Conservation (phyloP, 2,329 filamentous ascomycete genomes). For the Pseudogymnoascus sp. region DNA sequence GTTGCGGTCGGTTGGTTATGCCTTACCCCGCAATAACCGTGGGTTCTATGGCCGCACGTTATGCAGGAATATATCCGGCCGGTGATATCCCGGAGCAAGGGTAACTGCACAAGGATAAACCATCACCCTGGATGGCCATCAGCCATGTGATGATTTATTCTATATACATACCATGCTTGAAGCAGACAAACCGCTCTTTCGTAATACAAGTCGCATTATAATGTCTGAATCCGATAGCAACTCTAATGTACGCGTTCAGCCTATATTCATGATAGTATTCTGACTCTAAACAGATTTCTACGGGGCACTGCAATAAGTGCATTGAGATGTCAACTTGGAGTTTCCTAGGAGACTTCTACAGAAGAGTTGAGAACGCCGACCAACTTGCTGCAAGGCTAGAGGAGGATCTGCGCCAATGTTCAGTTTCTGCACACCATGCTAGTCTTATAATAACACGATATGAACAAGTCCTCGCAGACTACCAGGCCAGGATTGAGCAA, state of each 20-base stretch:
- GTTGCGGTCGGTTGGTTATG: neutral
- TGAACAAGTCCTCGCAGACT: neutral
- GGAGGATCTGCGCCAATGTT: slow-evolving; percentile 11
- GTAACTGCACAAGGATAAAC: neutral
- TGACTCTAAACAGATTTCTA: neutral
- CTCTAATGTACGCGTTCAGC: neutral
- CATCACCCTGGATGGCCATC: neutral
- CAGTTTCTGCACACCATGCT: neutral
- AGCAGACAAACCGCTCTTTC: neutral
- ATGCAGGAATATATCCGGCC: neutral
- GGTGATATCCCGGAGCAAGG: neutral
- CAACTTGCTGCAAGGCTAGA: slow-evolving; percentile 10
- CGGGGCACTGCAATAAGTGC: slow-evolving; percentile 9
- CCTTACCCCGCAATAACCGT: neutral
- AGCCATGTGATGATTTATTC: neutral
- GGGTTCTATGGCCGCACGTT: neutral
- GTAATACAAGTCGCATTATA: neutral
- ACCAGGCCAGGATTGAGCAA: neutral
- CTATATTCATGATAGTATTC: neutral
- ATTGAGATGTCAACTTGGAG: slow-evolving; percentile 10
- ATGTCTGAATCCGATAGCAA: neutral
- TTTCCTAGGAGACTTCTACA: slow-evolving; percentile 13
- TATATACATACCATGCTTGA: neutral
- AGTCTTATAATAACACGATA: neutral
- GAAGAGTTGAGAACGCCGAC: slow-evolving; percentile 10